Base-by-base conservation (phyloP, 2,329 filamentous ascomycete genomes). In the Paracorniculantispora psalliotae region DNA sequence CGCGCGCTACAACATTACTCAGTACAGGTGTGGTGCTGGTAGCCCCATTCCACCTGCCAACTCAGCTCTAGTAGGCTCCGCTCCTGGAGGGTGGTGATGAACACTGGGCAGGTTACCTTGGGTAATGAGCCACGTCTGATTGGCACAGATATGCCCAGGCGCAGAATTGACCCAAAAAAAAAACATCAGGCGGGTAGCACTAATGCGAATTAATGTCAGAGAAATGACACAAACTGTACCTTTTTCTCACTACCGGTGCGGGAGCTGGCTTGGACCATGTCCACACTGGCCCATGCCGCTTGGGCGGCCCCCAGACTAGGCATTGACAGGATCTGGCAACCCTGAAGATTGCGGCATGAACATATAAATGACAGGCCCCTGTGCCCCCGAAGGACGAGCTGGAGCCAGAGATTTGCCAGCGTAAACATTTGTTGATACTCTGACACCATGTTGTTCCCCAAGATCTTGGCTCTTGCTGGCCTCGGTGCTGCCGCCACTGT, bases 1-100 rank as follows among this genome's bases (percentile, higher is more conserved):
- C 17, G 26, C 35, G 19, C 19, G 4, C 7, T 5, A 10, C 7
- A 12, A 47, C 19, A n/a, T n/a, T n/a, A n/a, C n/a, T n/a, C n/a
- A 47, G 10, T 12, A 15, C 53, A 56, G 15, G 43, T 48, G 54
- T 15, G 15, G 44, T 19, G 25, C 17, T 5, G 19, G 21, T 9
- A 30, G 35, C 23, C 3, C 17, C 3, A 47, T 28, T 28, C 5
- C 33, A 57, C 54, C 54, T 57, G 48, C 54, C 54, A 49, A 57
- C 54, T 57, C 54, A 49, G 54, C 19, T 50, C 25, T 57, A 57
- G 54, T 57, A n/a, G 54, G 17, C 54, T 57, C 54, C 54, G 54
- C 54, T 49, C 35, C 3, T 25, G 23, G 25, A 23, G 33, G 23
- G 37, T 43, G 35, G 46, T 57, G 23, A 50, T 25, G 25, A 7